phyloP scores from a whole-genome alignment of 2,329 filamentous ascomycete species.

The Colletotrichum tamarilloi region DNA sequence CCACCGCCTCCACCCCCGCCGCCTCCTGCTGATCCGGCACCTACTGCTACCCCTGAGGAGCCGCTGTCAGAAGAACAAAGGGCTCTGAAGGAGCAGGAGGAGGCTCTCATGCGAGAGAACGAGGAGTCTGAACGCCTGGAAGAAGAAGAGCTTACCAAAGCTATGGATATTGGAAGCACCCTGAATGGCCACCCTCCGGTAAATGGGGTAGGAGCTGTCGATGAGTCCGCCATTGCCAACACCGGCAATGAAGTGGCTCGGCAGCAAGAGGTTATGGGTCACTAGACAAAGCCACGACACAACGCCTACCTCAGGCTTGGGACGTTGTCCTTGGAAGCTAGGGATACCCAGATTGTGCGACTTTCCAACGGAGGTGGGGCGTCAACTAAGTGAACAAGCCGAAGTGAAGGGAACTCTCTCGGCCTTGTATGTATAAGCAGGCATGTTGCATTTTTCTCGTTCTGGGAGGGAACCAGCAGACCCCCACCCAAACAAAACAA shows the following conservation, averaged over 20 bases:
- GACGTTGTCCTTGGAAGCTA: not conserved
- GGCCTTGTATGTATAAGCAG: conserved; percentile 32
- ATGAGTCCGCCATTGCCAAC: conserved; percentile 8
- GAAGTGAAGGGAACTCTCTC: not conserved
- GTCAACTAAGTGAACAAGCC: conserved; percentile 6
- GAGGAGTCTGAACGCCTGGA: conserved; percentile 65
- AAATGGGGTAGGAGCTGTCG: conserved; percentile 9
- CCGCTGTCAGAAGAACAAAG: conserved; percentile 54
- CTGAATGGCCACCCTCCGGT: conserved; percentile 7
- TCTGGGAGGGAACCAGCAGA: conserved; percentile 30
- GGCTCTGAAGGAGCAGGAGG: conserved; percentile 61
- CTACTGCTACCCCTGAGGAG: conserved; percentile 45
- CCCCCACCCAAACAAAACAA: not conserved
- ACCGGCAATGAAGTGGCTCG: conserved; percentile 7
- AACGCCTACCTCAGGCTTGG: not conserved
- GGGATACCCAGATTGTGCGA: not conserved
- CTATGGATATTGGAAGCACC: not conserved
- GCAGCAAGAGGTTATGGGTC: conserved; percentile 37
- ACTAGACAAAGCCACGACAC: conserved; percentile 21
- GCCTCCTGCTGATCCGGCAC: conserved; percentile 45
- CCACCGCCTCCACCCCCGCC: conserved; percentile 63
- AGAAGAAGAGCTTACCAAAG: conserved; percentile 39
- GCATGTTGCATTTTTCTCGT: conserved; percentile 29
- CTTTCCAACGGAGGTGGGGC: not conserved
- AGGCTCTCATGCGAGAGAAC: conserved; percentile 62